Evolutionary conservation across 2,329 filamentous ascomycete species (phyloP), one percentile per base, ranked within the genome.

Genomic region (Pyrenophora teres): DNA sequence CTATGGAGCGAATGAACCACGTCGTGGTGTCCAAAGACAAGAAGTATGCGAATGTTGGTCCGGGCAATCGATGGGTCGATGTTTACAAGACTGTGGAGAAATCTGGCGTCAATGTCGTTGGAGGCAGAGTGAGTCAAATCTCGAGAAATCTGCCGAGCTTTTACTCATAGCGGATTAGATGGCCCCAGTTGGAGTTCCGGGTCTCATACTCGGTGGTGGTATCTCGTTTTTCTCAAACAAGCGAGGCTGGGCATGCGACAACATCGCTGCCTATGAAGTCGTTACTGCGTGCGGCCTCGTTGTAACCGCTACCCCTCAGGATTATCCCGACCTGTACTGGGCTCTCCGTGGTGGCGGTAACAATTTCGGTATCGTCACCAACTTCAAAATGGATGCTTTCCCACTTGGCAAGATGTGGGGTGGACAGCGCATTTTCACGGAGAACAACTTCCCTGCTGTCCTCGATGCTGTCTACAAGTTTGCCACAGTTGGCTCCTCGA

Each of bases 271-370:
- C 62, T 60, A 53, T 31, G 57, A 60, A 19, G 45, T 60, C 40
- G 77, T 77, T 2, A 71, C 79, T 3, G 76, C 73, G 1, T 65
- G 77, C 44, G 46, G 54, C 6, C 50, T 56, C 6, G 74, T 76
- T 44, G 64, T 78, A 16, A 64, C 60, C 12, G 39, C 44, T 6
- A 54, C 39, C 70, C 57, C 49, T 57, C 75, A 54, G 9, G 49
- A n/a, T 25, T 59, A 41, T 35, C 42, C 52, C 2, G 76, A 78
- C 36, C 69, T 77, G 4, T 76, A 71, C 60, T 63, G 58, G 48
- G 71, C 69, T 2, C 63, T 75, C 12, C 67, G 70, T 16, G 72
- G 73, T 21, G 69, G 67, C 13, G 62, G 63, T 12, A 61, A 59
- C 36, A 70, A 69, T 42, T 69, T 70, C 39, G 77, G 68, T 31